Conservation (phyloP, 1,284 basidiomycete species). For the Cutaneotrichosporon dermatis region DNA sequence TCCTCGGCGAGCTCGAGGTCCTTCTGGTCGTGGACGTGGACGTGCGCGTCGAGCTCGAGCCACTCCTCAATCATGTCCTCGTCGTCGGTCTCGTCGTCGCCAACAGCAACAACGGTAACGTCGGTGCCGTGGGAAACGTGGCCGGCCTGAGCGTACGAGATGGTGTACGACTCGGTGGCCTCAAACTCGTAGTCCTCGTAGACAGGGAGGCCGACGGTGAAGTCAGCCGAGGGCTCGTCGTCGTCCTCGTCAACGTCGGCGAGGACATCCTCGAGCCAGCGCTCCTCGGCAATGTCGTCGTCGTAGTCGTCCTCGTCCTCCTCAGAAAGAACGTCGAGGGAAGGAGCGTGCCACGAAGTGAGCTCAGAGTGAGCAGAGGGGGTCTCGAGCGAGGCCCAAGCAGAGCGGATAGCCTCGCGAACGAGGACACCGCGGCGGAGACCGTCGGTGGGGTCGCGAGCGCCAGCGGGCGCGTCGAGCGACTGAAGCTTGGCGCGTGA, state of each 20-base stretch:
- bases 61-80: conserved; percentile 11
- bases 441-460: conserved; percentile 24
- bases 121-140: conserved; percentile 5
- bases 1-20: conserved; percentile 3
- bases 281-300: conserved; percentile 21
- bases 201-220: conserved; percentile 21
- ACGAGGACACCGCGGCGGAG: conserved; percentile 39
- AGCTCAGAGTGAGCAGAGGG: conserved; percentile 26
- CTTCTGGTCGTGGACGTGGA: conserved; percentile 9
- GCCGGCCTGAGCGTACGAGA: conserved; percentile 6
- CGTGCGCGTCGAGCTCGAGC: conserved; percentile 1
- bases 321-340: conserved; percentile 40
- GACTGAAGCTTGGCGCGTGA: conserved; percentile 38
- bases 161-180: conserved; percentile 26
- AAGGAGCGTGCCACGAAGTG: conserved; percentile 33
- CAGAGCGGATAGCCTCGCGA: conserved; percentile 36
- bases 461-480: conserved; percentile 29
- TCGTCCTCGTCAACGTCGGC: conserved; percentile 27
- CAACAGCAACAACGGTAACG: conserved; percentile 5
- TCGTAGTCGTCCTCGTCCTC: conserved; percentile 37
- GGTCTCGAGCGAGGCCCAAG: conserved; percentile 39
- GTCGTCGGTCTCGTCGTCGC: conserved; percentile 5
- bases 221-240: conserved; percentile 25
- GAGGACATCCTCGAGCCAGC: conserved; percentile 42
- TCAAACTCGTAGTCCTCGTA: conserved; percentile 24